A percentile compares a stretch with the other conserved stretches of the same genome.
These are phyloP conservation scores for Eucalyptus marginata DNA, from an alignment of 345 rosid species.

Conservation along the genomic window DNA sequence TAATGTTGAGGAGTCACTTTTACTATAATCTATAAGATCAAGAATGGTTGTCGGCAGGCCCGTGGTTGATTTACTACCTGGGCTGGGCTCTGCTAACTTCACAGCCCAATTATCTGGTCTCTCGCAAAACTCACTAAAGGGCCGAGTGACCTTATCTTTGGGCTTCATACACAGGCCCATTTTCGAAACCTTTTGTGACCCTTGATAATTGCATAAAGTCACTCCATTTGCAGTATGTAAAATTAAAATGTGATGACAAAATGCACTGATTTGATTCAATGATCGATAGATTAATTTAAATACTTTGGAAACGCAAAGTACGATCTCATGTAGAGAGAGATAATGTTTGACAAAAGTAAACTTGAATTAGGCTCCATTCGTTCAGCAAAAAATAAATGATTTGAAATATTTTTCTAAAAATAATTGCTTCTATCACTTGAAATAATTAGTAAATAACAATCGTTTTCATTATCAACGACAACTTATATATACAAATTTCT, in stretches of 20 bases:
- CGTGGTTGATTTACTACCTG: neutral
- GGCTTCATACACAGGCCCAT: neutral
- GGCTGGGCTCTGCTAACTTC: neutral
- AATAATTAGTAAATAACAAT: neutral
- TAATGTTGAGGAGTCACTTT: neutral
- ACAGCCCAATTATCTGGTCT: neutral
- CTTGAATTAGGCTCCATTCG: neutral
- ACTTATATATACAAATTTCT: neutral
- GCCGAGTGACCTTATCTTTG: neutral
- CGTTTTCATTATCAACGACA: neutral
- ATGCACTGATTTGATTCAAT: neutral
- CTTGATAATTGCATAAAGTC: neutral
- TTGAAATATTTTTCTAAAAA: neutral
- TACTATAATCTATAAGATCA: neutral
- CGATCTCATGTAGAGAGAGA: neutral
- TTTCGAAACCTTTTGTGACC: neutral
- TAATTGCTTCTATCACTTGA: neutral
- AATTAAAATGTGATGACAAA: neutral
- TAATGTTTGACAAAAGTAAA: neutral
- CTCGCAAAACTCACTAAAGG: neutral
- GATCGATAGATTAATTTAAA: neutral
- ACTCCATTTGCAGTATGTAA: neutral
- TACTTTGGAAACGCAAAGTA: neutral
- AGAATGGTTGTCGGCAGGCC: neutral
- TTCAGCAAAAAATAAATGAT: rapidly evolving